Conservation (phyloP, 345 rosid species). For the Diplotaxis tenuifolia region DNA sequence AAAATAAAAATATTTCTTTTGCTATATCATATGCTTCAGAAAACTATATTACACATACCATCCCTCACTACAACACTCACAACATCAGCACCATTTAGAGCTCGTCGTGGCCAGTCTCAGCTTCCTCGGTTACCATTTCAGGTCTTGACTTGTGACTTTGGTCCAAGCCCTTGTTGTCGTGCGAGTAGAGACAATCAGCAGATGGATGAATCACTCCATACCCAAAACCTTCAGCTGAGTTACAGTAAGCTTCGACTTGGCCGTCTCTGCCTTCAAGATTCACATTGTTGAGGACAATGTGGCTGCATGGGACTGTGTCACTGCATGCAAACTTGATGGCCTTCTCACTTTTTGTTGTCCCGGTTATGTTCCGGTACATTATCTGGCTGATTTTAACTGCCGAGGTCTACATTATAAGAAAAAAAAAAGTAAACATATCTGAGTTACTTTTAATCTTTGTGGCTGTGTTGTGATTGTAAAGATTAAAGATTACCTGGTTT, state of each 20-base stretch:
- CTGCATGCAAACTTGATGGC: conserved; percentile 98
- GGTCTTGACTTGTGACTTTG: conserved; percentile 12
- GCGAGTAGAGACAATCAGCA: conserved; percentile 82
- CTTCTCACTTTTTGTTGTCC: conserved; percentile 68
- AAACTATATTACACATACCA: conserved; percentile 34
- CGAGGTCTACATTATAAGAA: conserved; percentile 53
- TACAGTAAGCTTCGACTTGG: conserved; percentile 82
- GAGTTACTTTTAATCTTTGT: conserved; percentile 20
- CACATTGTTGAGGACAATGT: conserved; percentile 72
- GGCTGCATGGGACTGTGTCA: conserved; percentile 82
- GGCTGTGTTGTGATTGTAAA: not conserved
- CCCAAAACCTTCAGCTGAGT: conserved; percentile 86
- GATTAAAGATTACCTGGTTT: conserved; percentile 60
- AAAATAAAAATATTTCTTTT: not conserved
- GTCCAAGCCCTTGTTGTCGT: conserved; percentile 49
- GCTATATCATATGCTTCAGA: conserved; percentile 37
- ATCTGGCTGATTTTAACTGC: conserved; percentile 85
- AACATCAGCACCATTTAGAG: conserved; percentile 18
- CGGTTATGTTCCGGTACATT: conserved; percentile 83
- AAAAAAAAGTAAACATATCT: not conserved
- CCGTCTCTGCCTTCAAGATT: conserved; percentile 81
- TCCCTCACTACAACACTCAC: conserved; percentile 32
- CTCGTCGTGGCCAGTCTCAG: conserved; percentile 36
- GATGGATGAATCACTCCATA: conserved; percentile 85
- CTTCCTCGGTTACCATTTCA: conserved; percentile 1